Evolutionary conservation across 352 stramenopile species (phyloP).

Genomic region (Globisporangium parvum): DNA sequence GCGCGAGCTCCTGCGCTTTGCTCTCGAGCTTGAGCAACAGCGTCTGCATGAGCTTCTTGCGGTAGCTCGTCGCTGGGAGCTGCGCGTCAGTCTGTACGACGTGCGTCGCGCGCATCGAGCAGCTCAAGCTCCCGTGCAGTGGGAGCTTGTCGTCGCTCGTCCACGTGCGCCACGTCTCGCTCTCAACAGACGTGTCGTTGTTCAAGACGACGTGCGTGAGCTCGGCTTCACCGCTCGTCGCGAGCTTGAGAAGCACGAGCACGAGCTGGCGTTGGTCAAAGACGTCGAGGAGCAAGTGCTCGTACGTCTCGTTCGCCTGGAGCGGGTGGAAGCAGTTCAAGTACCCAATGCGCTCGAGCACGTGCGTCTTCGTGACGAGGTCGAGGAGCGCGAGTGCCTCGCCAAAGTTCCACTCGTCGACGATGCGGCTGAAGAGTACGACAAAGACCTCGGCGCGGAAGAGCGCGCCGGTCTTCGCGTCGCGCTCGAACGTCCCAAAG

Average conservation of each 20-base stretch:
- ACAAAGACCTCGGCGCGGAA: conserved; percentile 68
- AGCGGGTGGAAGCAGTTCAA: conserved; percentile 63
- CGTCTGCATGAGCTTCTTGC: conserved; percentile 54
- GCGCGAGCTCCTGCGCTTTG: conserved; percentile 28
- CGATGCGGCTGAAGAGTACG: conserved; percentile 55
- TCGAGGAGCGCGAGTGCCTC: conserved; percentile 66
- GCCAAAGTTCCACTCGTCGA: conserved; percentile 65
- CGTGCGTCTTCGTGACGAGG: conserved; percentile 52
- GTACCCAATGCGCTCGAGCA: conserved; percentile 54
- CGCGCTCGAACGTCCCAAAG: conserved; percentile 66
- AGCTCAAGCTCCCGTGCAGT: conserved; percentile 32
- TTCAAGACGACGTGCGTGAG: conserved; percentile 43
- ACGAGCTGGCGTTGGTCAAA: conserved; percentile 57
- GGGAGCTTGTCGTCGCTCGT: conserved; percentile 50
- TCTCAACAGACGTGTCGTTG: conserved; percentile 26
- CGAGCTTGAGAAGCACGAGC: conserved; percentile 48
- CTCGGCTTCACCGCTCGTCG: conserved; percentile 33
- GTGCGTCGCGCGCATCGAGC: conserved; percentile 34
- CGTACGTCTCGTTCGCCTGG: conserved; percentile 47
- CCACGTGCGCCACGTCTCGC: conserved; percentile 55
- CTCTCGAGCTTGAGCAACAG: conserved; percentile 57
- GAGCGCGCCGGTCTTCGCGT: conserved; percentile 39
- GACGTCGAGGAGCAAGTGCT: conserved; percentile 31
- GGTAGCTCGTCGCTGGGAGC: conserved; percentile 34
- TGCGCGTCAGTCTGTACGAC: conserved; percentile 43